phyloP scores from a whole-genome alignment of 2,329 filamentous ascomycete species.

The Rosellinia necatrix region DNA sequence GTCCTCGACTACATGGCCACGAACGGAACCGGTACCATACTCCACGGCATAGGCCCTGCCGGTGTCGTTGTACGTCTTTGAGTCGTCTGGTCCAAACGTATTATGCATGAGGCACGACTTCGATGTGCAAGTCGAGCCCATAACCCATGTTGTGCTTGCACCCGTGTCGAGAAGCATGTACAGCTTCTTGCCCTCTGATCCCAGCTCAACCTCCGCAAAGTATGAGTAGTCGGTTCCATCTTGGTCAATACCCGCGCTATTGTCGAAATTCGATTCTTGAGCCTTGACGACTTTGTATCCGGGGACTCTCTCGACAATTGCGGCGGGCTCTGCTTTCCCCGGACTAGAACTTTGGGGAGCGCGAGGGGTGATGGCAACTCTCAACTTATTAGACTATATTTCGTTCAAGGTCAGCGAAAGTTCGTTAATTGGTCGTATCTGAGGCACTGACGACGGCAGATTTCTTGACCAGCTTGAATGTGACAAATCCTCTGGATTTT shows the following conservation, averaged over 20 bases:
- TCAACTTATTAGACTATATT: constrained; percentile 41
- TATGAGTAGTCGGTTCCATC: constrained; percentile 71
- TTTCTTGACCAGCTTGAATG: constrained; percentile 49
- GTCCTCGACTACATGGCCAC: constrained; percentile 69
- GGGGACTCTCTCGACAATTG: constrained; percentile 48
- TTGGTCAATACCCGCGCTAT: constrained; percentile 62
- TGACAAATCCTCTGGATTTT: constrained; percentile 39
- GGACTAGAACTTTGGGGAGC: constrained; percentile 45
- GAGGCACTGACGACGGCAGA: constrained; percentile 40
- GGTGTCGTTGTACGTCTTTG: constrained; percentile 62
- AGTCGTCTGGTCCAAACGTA: constrained; percentile 69
- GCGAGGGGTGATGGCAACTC: constrained; percentile 44
- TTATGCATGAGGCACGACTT: constrained; percentile 71
- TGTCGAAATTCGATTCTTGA: constrained; percentile 48
- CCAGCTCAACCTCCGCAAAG: constrained; percentile 62
- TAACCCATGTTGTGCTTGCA: constrained; percentile 80
- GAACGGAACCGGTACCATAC: constrained; percentile 79
- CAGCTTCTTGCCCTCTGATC: constrained; percentile 57
- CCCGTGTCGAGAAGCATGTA: constrained; percentile 71
- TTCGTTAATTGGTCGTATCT: background rate
- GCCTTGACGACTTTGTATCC: constrained; percentile 54
- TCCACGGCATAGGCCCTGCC: constrained; percentile 64
- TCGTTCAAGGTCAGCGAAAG: constrained; percentile 24
- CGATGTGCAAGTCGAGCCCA: constrained; percentile 70
- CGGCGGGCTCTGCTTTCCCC: constrained; percentile 29